These are phyloP conservation scores for Suillus ampliporus DNA, from an alignment of 768 basidiomycete species.

Conservation along the genomic window DNA sequence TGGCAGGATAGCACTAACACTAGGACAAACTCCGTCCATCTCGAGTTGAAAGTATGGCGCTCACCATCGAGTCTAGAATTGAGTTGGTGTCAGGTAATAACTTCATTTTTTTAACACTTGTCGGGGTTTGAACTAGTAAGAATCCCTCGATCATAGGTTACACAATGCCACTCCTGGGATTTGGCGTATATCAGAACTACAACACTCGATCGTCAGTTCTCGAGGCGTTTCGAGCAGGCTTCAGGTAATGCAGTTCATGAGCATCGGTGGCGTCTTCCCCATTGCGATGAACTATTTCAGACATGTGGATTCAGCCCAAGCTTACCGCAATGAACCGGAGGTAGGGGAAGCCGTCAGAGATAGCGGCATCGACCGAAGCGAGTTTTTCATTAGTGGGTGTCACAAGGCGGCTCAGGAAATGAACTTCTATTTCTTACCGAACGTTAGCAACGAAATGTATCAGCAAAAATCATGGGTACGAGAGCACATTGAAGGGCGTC, in stretches of 20 bases:
- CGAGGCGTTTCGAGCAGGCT: conserved; percentile 71
- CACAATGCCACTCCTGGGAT: conserved; percentile 68
- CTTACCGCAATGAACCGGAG: conserved; percentile 66
- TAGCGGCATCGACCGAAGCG: conserved; percentile 58
- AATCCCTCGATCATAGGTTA: conserved; percentile 43
- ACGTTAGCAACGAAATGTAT: conserved; percentile 67
- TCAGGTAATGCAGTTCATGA: conserved; percentile 45
- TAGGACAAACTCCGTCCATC: not conserved
- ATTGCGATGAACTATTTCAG: conserved; percentile 38
- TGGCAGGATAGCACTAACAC: not conserved
- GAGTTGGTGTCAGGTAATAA: conserved; percentile 43
- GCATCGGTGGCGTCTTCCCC: not conserved
- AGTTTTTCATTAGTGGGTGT: conserved; percentile 73
- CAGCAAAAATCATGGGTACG: conserved; percentile 65
- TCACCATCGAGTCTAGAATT: conserved; percentile 38
- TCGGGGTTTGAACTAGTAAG: conserved; percentile 12
- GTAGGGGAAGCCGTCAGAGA: conserved; percentile 66
- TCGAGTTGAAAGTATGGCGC: conserved; percentile 21
- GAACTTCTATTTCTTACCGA: conserved; percentile 9
- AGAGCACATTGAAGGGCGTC: conserved; percentile 60
- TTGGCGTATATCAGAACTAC: conserved; percentile 75
- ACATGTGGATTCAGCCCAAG: conserved; percentile 76
- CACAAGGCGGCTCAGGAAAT: not conserved
- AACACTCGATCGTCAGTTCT: conserved; percentile 58
- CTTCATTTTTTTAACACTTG: conserved; percentile 13